A percentile compares a stretch with the other conserved stretches of the same genome.
phyloP scores from a whole-genome alignment of 2,329 filamentous ascomycete genomes.

The Penicillium occitanis region DNA sequence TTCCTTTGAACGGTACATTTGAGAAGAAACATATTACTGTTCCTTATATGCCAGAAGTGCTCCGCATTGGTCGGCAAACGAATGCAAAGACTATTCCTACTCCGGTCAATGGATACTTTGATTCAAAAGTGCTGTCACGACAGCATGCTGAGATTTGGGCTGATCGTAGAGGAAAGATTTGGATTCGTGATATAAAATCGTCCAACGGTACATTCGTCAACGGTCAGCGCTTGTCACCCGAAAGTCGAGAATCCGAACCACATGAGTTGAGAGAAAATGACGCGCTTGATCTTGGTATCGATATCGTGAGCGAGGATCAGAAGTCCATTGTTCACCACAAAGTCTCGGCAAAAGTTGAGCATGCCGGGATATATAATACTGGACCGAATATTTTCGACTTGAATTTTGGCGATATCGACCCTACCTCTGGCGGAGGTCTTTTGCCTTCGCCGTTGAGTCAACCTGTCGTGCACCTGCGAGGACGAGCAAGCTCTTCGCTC shows the following conservation, averaged over 20 bases:
- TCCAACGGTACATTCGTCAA: constrained; percentile 99
- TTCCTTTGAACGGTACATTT: constrained; percentile 93
- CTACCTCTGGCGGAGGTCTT: constrained; percentile 68
- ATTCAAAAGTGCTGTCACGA: constrained; percentile 94
- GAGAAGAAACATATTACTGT: constrained; percentile 95
- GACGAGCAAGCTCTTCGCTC: constrained; percentile 68
- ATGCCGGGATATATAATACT: constrained; percentile 75
- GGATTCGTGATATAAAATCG: constrained; percentile 95
- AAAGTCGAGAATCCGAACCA: constrained; percentile 94
- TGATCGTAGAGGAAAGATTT: constrained; percentile 80
- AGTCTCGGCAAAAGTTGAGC: constrained; percentile 93
- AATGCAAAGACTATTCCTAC: constrained; percentile 95
- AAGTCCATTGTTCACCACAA: constrained; percentile 99
- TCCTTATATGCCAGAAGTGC: constrained; percentile 87
- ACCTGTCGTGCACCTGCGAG: constrained; percentile 64
- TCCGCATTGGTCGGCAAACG: constrained; percentile 92
- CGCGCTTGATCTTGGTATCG: constrained; percentile 90
- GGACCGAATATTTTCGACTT: constrained; percentile 79
- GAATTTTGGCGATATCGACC: constrained; percentile 89
- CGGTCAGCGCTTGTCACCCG: constrained; percentile 80
- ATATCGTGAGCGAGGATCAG: constrained; percentile 98
- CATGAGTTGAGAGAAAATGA: constrained; percentile 90
- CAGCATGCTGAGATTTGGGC: constrained; percentile 97
- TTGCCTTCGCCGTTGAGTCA: constrained; percentile 68
- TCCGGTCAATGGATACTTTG: constrained; percentile 89